These are phyloP conservation scores for Royoungia palumana DNA, from an alignment of 768 basidiomycete species.

Conservation along the genomic window DNA sequence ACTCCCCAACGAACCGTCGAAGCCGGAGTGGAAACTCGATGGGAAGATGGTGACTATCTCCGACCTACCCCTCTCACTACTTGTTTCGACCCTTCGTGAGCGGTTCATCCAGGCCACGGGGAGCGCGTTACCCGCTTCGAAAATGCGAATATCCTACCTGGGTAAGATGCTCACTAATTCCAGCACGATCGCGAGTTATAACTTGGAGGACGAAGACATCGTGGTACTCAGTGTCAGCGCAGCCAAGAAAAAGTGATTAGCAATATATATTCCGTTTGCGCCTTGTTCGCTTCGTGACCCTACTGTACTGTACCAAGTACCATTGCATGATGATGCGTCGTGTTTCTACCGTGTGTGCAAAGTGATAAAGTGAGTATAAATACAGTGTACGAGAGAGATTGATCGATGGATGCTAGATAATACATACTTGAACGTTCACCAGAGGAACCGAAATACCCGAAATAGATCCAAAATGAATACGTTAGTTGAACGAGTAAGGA, in stretches of 20 bases:
- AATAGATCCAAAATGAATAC: constrained; percentile 8
- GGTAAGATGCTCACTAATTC: constrained; percentile 87
- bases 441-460: constrained; percentile 3
- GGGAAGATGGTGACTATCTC: constrained; percentile 73
- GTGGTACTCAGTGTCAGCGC: constrained; percentile 76
- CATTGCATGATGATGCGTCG: constrained; percentile 13
- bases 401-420: constrained; percentile 15
- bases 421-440: neutral
- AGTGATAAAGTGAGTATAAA: constrained; percentile 19
- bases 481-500: neutral
- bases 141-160: constrained; percentile 73
- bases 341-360: constrained; percentile 6
- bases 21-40: constrained; percentile 92
- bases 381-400: constrained; percentile 15
- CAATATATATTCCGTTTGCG: neutral
- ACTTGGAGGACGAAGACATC: constrained; percentile 88
- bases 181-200: constrained; percentile 80
- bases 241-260: constrained; percentile 61
- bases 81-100: constrained; percentile 89
- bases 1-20: constrained; percentile 75
- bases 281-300: neutral
- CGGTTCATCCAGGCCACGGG: constrained; percentile 78
- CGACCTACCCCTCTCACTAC: constrained; percentile 78
- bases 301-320: constrained; percentile 10
- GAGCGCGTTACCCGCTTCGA: constrained; percentile 74